phyloP scores from a whole-genome alignment of 768 basidiomycete genomes.

The Omphalotus guepiniiformis region DNA sequence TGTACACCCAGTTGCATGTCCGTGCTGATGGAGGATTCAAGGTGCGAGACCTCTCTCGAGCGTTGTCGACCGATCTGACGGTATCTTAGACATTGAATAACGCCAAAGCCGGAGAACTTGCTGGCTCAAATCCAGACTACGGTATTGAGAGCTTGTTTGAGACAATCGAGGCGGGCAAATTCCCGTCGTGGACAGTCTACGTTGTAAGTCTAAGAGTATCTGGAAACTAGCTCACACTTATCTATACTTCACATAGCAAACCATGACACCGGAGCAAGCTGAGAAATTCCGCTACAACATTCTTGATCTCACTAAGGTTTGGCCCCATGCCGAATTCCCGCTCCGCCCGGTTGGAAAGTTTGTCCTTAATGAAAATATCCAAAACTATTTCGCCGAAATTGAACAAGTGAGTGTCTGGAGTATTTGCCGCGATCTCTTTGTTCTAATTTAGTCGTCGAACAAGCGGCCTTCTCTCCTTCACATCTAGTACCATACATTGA shows the following conservation, averaged over 20 bases:
- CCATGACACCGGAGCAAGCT: slow-evolving; percentile 89
- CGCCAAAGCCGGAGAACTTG: slow-evolving; percentile 58
- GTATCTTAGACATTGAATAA: slow-evolving; percentile 59
- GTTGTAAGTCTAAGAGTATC: slow-evolving; percentile 45
- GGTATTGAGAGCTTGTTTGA: slow-evolving; percentile 76
- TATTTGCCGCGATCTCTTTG: slow-evolving; percentile 17
- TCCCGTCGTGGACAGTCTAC: slow-evolving; percentile 86
- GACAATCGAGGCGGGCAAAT: slow-evolving; percentile 75
- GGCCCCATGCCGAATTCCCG: slow-evolving; percentile 87
- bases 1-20: slow-evolving; percentile 86
- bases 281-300: slow-evolving; percentile 89
- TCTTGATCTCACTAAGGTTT: slow-evolving; percentile 87
- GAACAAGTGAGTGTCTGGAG: slow-evolving; percentile 72
- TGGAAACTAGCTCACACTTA: slow-evolving; percentile 4
- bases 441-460: too few relatives aligned
- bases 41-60: slow-evolving; percentile 31
- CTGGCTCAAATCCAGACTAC: slow-evolving; percentile 81
- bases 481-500: slow-evolving; percentile 88
- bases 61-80: not conserved
- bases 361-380: slow-evolving; percentile 70
- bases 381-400: slow-evolving; percentile 93
- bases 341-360: slow-evolving; percentile 84
- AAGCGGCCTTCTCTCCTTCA: slow-evolving; percentile 84
- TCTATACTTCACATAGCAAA: slow-evolving; percentile 52
- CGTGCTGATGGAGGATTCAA: slow-evolving; percentile 78